phyloP scores from a whole-genome alignment of 345 rosid genomes.

The Brassica juncea region DNA sequence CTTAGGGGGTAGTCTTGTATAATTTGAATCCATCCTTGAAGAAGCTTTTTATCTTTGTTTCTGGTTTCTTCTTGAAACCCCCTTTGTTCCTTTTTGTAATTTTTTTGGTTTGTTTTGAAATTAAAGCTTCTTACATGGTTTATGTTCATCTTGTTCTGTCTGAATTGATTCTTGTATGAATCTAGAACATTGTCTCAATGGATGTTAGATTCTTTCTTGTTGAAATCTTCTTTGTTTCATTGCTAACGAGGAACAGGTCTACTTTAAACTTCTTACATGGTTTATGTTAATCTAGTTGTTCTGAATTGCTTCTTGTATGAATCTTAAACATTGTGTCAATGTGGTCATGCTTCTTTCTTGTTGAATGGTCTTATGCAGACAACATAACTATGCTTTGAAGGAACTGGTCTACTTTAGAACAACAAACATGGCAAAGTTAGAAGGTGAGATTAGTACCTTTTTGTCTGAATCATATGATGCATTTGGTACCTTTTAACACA shows the following conservation, averaged over 20 bases:
- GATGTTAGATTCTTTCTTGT: neutral
- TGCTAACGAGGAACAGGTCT: neutral
- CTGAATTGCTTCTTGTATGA: neutral
- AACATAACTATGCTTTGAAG: neutral
- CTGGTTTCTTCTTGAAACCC: slow-evolving; percentile 25
- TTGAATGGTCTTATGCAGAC: neutral
- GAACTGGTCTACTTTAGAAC: slow-evolving; percentile 1
- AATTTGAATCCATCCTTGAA: slow-evolving; percentile 38
- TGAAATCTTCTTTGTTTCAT: neutral
- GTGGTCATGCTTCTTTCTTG: neutral
- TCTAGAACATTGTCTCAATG: neutral
- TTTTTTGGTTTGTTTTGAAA: slow-evolving; percentile 25
- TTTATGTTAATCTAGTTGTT: neutral
- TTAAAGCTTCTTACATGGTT: slow-evolving; percentile 9
- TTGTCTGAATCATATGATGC: neutral
- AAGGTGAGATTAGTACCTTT: slow-evolving; percentile 14
- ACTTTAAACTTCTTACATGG: neutral
- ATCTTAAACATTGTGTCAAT: neutral
- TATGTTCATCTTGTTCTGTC: neutral
- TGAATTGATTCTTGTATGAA: neutral
- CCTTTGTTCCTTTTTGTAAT: neutral
- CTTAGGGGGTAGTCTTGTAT: slow-evolving; percentile 41
- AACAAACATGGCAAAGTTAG: neutral
- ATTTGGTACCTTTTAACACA: slow-evolving; percentile 6
- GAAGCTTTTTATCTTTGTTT: slow-evolving; percentile 14